Base-by-base conservation (phyloP, 169 alveolate species). In the Cryptosporidium baileyi region DNA sequence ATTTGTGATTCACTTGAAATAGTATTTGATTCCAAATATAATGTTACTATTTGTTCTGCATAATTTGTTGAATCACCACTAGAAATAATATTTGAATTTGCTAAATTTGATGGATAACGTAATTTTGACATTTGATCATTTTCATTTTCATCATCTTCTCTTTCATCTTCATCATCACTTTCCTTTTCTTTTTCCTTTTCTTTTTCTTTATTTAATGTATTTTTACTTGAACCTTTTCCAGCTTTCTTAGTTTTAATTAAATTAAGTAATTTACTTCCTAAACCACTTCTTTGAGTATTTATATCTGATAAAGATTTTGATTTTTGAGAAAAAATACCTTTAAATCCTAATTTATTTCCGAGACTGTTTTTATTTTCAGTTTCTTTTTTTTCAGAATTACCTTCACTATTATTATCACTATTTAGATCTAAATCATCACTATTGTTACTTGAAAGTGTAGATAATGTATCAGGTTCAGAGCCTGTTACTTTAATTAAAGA, bases 1-100 rank as follows among this genome's bases (percentile, higher is more conserved):
- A 65, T 44, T 13, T 51, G 47, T 7, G 61, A 45, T 44, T 65
- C 54, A 15, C 54, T 51, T 7, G 81, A 47, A 8, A 11, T 13
- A n/a, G 54, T 44, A 26, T 65, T 61, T 1, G 81, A 47, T 11
- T 65, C 81, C 49, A 65, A 26, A 65, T 65, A 65, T 24, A 65
- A 8, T 8, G 15, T 38, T 62, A 65, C 47, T 9, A 65, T 28
- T 2, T 60, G 45, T 17, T 2, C 0, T 24, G 43, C 81, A 65
- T 44, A 65, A n/a, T 17, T 7, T 3, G 24, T 11, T 15, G 17
- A 0, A 2, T 11, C 81, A 1, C 5, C 63, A 26, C 17, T 26
- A 8, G 1, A n/a, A n/a, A 65, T 30, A 4, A 45, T 44, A 6
- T 61, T 54, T 7, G 40, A 3, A 6, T 17, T 61, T 36, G 79